Base-by-base conservation (phyloP, 768 basidiomycete genomes). In the Leucogyrophana mollusca region DNA sequence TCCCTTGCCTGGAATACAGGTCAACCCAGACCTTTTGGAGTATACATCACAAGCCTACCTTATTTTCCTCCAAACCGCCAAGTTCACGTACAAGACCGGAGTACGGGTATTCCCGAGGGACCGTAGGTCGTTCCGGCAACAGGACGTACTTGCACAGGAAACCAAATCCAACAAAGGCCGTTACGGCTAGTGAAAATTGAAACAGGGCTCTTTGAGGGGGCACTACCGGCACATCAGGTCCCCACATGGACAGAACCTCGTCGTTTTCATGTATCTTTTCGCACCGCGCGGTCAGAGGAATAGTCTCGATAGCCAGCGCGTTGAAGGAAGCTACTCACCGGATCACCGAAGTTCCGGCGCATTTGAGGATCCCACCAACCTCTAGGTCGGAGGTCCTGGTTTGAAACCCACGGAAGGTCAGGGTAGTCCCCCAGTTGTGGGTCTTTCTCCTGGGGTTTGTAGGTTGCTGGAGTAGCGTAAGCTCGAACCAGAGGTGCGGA, bases 231-330 rank as follows among this genome's bases (percentile, higher is more conserved):
- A 80, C 70, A 57, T 93, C 90, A 17, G 89, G 89, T 20, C 89
- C 88, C 88, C 88, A 92, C 86, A 93, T 89, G 30, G 86, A 89
- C 46, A 85, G 66, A 18, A 87, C 70, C 57, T 93, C 90, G 42
- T 91, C 88, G 58, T 80, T 74, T 64, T 90, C 88, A 49, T 88
- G 90, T 24, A 90, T 65, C 90, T 93, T 57, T 36, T 23, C 32
- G 32, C 35, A 20, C 24, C 50, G 33, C 46, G 40, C 45, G 56
- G 37, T 59, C 39, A 53, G 50, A 52, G 47, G 42, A 14, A 27
- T 22, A 47, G 34, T 24, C 11, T 4, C 21, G 30, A 47, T 23
- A 34, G 16, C 25, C 35, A 48, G 48, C 11, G 38, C 47, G n/a
- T 18, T 40, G 51, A 49, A 50, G 41, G 24, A 40, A 45, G 24